Percentiles rank a stretch among this genome's conserved stretches.
Conservation (phyloP, 345 rosid species). For the Hevea brasiliensis region DNA sequence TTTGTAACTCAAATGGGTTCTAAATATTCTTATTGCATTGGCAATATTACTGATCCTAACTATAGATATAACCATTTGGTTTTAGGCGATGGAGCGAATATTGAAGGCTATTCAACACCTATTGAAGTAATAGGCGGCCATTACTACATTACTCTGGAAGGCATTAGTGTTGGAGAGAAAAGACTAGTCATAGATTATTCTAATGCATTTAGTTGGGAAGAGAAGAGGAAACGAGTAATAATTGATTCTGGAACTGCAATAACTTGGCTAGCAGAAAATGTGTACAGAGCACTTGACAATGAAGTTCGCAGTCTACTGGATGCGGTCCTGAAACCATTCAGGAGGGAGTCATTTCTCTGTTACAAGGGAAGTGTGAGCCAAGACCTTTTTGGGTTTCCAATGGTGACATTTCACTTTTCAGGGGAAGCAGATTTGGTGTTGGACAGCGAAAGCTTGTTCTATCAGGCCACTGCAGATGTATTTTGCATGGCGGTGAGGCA, state of each 20-base stretch:
- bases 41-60: constrained; percentile 39
- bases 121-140: constrained; percentile 33
- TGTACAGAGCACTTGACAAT: constrained; percentile 33
- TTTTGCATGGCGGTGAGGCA: constrained; percentile 52
- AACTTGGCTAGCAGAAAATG: constrained; percentile 44
- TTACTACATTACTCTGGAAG: constrained; percentile 48
- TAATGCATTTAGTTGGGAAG: constrained; percentile 23
- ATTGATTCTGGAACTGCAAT: constrained; percentile 49
- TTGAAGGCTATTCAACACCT: constrained; percentile 56
- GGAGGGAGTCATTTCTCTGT: constrained; percentile 27
- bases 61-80: constrained; percentile 43
- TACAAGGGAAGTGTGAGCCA: constrained; percentile 33
- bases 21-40: constrained; percentile 58
- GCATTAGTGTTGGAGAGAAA: constrained; percentile 46
- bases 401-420: constrained; percentile 45
- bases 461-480: constrained; percentile 27
- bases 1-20: constrained; percentile 47
- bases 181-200: constrained; percentile 46
- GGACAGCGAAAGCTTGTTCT: constrained; percentile 49
- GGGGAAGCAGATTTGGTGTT: constrained; percentile 56
- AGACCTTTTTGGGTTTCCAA: constrained; percentile 56
- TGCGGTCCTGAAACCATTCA: constrained; percentile 17
- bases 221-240: constrained; percentile 32
- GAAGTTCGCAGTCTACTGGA: constrained; percentile 36
- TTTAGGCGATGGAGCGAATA: constrained; percentile 40